Evolutionary conservation across 495 filamentous ascomycete genomes (phyloP).

Genomic region (Staphylotrichum tortipilum): DNA sequence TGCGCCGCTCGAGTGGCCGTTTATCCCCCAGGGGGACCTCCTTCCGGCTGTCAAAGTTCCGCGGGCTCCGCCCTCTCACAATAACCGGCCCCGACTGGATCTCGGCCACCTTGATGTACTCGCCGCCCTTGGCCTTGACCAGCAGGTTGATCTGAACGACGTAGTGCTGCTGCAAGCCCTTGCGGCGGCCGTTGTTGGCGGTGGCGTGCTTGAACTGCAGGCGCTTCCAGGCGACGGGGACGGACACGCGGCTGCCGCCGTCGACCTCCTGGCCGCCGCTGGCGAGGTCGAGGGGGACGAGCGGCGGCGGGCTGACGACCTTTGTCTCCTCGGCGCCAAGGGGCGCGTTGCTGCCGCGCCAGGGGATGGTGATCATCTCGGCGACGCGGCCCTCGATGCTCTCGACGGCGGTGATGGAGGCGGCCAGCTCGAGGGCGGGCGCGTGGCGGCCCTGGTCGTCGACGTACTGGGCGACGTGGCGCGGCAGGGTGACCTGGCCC

Average conservation of each 20-base stretch:
- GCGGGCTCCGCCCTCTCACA: slow-evolving; percentile 57
- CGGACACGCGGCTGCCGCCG: slow-evolving; percentile 58
- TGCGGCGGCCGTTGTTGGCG: slow-evolving; percentile 69
- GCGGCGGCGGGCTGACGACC: slow-evolving; percentile 41
- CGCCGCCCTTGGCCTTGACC: slow-evolving; percentile 51
- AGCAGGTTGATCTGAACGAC: slow-evolving; percentile 56
- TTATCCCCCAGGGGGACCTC: slow-evolving; percentile 52
- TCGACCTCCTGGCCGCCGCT: slow-evolving; percentile 60
- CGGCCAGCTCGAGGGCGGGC: slow-evolving; percentile 63
- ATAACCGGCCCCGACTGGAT: slow-evolving; percentile 58
- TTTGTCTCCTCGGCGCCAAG: slow-evolving; percentile 42
- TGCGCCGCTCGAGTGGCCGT: slow-evolving; percentile 23
- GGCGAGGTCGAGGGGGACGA: slow-evolving; percentile 62
- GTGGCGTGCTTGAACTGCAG: slow-evolving; percentile 90
- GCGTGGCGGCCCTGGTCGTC: slow-evolving; percentile 71
- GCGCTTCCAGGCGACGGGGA: slow-evolving; percentile 81
- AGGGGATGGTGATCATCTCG: slow-evolving; percentile 87
- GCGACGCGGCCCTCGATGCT: slow-evolving; percentile 81
- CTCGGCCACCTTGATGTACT: slow-evolving; percentile 50
- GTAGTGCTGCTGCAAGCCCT: slow-evolving; percentile 64
- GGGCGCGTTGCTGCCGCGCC: slow-evolving; percentile 68
- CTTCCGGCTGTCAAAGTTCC: slow-evolving; percentile 60
- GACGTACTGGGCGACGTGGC: slow-evolving; percentile 61
- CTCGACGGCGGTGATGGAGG: slow-evolving; percentile 78
- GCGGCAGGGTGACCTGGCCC: slow-evolving; percentile 68